A percentile compares a stretch with the other conserved stretches of the same genome.
Conservation (phyloP, 805 yeast genomes). For the Clavispora santaluciae region DNA sequence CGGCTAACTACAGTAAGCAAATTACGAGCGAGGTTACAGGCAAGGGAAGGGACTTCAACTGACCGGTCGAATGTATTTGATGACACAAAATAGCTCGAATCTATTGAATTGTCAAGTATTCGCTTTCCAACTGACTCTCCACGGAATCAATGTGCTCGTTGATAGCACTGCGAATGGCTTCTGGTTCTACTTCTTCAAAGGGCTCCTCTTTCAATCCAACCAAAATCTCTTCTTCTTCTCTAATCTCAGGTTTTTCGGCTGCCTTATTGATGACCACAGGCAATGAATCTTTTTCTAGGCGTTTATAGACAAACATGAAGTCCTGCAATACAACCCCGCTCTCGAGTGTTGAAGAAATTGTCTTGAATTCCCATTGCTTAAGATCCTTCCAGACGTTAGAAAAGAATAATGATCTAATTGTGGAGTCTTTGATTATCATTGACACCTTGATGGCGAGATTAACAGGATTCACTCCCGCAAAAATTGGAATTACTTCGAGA, state of each 20-base stretch:
- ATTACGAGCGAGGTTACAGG: conserved; percentile 21
- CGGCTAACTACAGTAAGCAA: conserved; percentile 27
- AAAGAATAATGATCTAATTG: conserved; percentile 1
- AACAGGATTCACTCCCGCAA: conserved; percentile 16
- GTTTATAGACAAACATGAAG: conserved; percentile 26
- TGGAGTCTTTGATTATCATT: not conserved
- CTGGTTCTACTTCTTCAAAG: conserved; percentile 13
- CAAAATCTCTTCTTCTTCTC: conserved; percentile 4
- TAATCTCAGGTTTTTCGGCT: not conserved
- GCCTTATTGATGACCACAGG: not conserved
- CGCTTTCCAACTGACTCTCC: conserved; percentile 8
- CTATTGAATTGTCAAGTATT: not conserved
- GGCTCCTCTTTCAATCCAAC: conserved; percentile 6
- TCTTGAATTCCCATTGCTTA: conserved; percentile 3
- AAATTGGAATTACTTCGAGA: conserved; percentile 21
- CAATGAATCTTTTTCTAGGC: conserved; percentile 9
- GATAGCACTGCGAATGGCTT: conserved; percentile 15
- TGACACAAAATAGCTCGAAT: not conserved
- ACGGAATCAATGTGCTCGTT: conserved; percentile 21
- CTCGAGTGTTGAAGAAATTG: conserved; percentile 1
- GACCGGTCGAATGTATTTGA: not conserved
- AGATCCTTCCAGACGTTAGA: conserved; percentile 5
- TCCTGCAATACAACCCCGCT: conserved; percentile 13
- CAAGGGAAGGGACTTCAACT: not conserved
- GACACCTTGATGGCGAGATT: conserved; percentile 2